A percentile compares a stretch with the other conserved stretches of the same genome.
Evolutionary conservation across 371 early-diverging fungal species (phyloP).

Genomic region (Thermomucor indicae-seudaticae): DNA sequence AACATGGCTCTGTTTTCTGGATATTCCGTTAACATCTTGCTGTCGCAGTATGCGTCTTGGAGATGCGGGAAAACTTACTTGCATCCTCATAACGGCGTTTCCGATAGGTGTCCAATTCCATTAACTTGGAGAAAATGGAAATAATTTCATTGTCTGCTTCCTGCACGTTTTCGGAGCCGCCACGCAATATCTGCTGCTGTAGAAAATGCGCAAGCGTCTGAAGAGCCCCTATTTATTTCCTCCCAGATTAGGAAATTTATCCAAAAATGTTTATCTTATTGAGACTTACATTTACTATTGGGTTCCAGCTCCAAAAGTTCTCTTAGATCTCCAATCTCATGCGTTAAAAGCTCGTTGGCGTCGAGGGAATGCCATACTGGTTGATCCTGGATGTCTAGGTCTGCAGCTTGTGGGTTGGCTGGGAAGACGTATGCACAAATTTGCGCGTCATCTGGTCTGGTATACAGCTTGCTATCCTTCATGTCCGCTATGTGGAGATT

Average conservation of each 20-base stretch:
- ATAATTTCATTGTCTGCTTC: slow-evolving; percentile 47
- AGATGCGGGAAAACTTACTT: slow-evolving; percentile 47
- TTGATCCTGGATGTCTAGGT: too few relatives aligned
- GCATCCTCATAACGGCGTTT: slow-evolving; percentile 60
- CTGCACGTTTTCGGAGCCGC: slow-evolving; percentile 9
- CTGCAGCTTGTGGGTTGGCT: too few relatives aligned
- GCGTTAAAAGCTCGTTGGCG: slow-evolving; percentile 37
- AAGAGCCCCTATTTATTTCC: slow-evolving; percentile 42
- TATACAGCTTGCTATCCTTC: too few relatives aligned
- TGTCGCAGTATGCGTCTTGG: too few relatives aligned
- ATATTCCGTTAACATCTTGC: too few relatives aligned
- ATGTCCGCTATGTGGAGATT: too few relatives aligned
- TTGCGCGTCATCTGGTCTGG: too few relatives aligned
- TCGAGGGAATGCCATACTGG: slow-evolving; percentile 39
- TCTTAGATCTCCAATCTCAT: slow-evolving; percentile 63
- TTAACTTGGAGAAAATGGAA: slow-evolving; percentile 46
- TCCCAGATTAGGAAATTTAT: too few relatives aligned
- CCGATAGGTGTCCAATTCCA: slow-evolving; percentile 56
- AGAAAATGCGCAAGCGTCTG: slow-evolving; percentile 47
- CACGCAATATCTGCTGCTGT: slow-evolving; percentile 25
- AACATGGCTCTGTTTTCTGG: too few relatives aligned
- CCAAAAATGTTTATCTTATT: too few relatives aligned
- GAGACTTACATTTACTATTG: slow-evolving; percentile 76
- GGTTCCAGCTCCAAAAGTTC: slow-evolving; percentile 88
- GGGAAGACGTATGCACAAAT: too few relatives aligned